Base-by-base conservation (phyloP, 441 rosid species). In the Erodium moschatum region DNA sequence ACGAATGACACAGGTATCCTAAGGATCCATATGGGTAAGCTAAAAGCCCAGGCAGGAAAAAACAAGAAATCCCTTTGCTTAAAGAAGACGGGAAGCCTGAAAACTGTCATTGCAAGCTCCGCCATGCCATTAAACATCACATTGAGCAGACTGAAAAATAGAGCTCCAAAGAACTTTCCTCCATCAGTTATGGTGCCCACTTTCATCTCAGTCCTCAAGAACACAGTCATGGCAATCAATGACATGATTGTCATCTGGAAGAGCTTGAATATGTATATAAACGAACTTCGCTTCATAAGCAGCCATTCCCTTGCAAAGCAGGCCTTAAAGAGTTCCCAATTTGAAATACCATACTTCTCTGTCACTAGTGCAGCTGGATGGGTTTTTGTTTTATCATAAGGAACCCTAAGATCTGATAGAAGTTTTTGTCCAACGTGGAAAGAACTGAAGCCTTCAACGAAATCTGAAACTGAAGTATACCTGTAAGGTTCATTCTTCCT, bases 101-200 rank as follows among this genome's bases (percentile, higher is more conserved):
- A 74, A 70, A 86, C 72, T 5, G 87, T 88, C 83, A 85, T 67
- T 65, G 88, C 82, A 50, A 88, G 84, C 72, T 88, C 94, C 9
- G 88, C 86, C 88, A 85, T 75, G 62, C 91, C 91, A 66, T 85
- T 88, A 62, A 86, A 88, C 95, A 88, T 86, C 38, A 86, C 84
- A 70, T 83, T 85, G 54, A 85, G 73, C 50, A 89, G 88, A 75
- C 91, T 80, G 69, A 84, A 87, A 71, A 85, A 87, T 48, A 86
- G 67, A 70, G 91, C 89, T 46, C 91, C 95, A 48, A 79, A 86
- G 64, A 77, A 86, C 56, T 84, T 86, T 6, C 50, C 61, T 58
- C 85, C 91, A 15, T 76, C 80, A 2, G 1, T 3, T 38, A 78
- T 42, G 0, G 18, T 20, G 7, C 89, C 95, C 5, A 69, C 69